Evolutionary conservation across 2,329 filamentous ascomycete species (phyloP).

Genomic region (Sporothrix inflata): DNA sequence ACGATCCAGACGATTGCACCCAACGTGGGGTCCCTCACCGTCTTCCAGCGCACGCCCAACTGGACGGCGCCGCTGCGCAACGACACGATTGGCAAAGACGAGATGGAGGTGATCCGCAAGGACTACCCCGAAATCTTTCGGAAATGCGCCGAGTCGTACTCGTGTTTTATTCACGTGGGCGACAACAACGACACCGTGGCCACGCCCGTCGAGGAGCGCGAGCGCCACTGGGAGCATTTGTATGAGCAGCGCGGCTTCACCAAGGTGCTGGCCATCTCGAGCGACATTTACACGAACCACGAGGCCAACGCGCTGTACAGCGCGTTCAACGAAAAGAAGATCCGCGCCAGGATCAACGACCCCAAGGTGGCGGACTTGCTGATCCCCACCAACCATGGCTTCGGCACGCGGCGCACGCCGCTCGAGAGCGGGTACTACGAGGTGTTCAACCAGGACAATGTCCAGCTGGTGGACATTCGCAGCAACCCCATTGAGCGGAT

Average conservation of each 20-base stretch:
- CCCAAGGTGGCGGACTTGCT: constrained; percentile 40
- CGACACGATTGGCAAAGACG: constrained; percentile 47
- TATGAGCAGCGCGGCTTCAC: constrained; percentile 39
- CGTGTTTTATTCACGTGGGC: constrained; percentile 55
- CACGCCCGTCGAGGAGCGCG: constrained; percentile 46
- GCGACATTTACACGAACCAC: constrained; percentile 38
- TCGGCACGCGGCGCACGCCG: constrained; percentile 50
- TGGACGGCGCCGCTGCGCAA: constrained; percentile 62
- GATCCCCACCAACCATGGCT: constrained; percentile 51
- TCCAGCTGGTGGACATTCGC: constrained; percentile 50
- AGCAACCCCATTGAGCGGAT: constrained; percentile 48
- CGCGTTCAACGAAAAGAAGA: constrained; percentile 43
- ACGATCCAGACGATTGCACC: constrained; percentile 36
- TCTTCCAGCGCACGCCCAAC: constrained; percentile 64
- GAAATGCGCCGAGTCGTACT: constrained; percentile 50
- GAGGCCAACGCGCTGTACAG: constrained; percentile 40
- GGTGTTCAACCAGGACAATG: constrained; percentile 49
- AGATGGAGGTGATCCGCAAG: constrained; percentile 48
- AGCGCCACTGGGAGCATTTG: constrained; percentile 48
- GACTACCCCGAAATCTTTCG: constrained; percentile 49
- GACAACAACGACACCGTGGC: constrained; percentile 51
- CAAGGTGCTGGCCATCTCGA: constrained; percentile 17
- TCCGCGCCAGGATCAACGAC: constrained; percentile 43
- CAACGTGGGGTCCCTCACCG: constrained; percentile 41
- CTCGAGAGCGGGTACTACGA: constrained; percentile 56